These are phyloP conservation scores for Apiospora sp. DNA, from an alignment of 2,329 filamentous ascomycete species.

Conservation along the genomic window DNA sequence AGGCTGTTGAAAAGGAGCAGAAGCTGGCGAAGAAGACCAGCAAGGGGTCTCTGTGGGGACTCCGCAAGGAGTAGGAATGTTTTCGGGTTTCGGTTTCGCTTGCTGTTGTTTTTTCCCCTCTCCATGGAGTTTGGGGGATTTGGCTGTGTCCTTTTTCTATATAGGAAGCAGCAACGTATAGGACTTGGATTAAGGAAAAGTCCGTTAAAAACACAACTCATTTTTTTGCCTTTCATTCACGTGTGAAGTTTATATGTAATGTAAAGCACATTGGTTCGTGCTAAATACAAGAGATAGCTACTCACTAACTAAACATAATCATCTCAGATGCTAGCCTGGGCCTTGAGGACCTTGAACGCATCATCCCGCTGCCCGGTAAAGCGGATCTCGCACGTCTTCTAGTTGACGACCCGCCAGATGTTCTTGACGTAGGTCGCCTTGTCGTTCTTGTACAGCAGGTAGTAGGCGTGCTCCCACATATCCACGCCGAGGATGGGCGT, in stretches of 20 bases:
- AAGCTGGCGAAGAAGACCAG: conserved; percentile 11
- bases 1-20: not conserved
- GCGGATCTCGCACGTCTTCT: conserved; percentile 73
- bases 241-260: not conserved
- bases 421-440: conserved; percentile 79
- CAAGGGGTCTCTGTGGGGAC: not conserved
- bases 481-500: conserved; percentile 81
- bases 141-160: not conserved
- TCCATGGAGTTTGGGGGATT: not conserved
- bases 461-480: conserved; percentile 96
- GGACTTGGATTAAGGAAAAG: not conserved
- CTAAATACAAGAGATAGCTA: conserved; percentile 46
- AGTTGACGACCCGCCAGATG: conserved; percentile 82
- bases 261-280: not conserved
- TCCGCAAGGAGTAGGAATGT: not conserved
- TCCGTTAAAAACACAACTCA: not conserved
- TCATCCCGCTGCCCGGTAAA: conserved; percentile 50
- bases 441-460: conserved; percentile 81
- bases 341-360: conserved; percentile 41
- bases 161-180: not conserved
- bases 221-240: not conserved
- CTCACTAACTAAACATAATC: not conserved
- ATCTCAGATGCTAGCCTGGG: conserved; percentile 16
- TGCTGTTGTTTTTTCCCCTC: not conserved
- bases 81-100: not conserved